These are phyloP conservation scores for Daldinia childiae DNA, from an alignment of 495 filamentous ascomycete genomes.

Conservation along the genomic window DNA sequence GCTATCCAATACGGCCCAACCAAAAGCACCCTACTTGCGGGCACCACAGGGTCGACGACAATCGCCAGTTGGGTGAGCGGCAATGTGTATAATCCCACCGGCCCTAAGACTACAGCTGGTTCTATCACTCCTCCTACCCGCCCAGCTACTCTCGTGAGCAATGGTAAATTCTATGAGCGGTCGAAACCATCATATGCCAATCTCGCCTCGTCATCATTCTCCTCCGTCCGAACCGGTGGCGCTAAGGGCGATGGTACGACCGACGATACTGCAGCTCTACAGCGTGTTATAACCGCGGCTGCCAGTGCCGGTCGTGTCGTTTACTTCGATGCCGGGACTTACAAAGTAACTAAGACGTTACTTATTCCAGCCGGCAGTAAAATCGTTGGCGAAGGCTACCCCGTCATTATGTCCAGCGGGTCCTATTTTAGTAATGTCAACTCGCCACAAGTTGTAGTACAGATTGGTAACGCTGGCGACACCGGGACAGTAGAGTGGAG, in stretches of 20 bases:
- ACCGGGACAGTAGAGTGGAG: constrained; percentile 79
- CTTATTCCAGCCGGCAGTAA: constrained; percentile 74
- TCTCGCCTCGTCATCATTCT: constrained; percentile 63
- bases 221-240: constrained; percentile 75
- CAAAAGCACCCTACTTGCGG: constrained; percentile 61
- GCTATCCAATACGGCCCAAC: constrained; percentile 66
- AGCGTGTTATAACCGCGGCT: constrained; percentile 70
- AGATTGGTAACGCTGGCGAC: constrained; percentile 77
- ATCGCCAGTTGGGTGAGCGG: constrained; percentile 61
- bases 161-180: constrained; percentile 63
- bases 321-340: constrained; percentile 87
- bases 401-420: constrained; percentile 81
- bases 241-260: constrained; percentile 76
- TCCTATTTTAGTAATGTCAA: constrained; percentile 70
- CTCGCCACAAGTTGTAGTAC: constrained; percentile 73
- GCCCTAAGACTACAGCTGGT: constrained; percentile 48
- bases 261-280: constrained; percentile 73
- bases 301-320: constrained; percentile 67
- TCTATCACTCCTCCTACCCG: constrained; percentile 51
- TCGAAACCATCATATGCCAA: constrained; percentile 77
- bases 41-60: constrained; percentile 59
- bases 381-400: constrained; percentile 85
- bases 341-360: constrained; percentile 80
- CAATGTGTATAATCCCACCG: constrained; percentile 53
- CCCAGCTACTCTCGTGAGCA: constrained; percentile 48